These are phyloP conservation scores for Rhizopus arrhizus DNA, from an alignment of 371 early-diverging fungal genomes.

Conservation along the genomic window DNA sequence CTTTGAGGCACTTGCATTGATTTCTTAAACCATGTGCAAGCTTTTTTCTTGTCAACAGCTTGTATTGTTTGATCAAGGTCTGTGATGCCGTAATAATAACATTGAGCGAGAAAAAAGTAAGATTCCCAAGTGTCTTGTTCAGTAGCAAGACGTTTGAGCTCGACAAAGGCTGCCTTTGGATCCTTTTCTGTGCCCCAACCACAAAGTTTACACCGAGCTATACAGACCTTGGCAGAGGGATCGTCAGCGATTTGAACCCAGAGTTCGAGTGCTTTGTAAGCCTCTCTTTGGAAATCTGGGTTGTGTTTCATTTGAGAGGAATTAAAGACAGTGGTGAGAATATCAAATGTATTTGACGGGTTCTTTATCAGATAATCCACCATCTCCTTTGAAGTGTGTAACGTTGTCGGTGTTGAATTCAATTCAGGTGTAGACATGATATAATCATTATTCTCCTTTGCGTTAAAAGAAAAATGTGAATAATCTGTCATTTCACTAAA, in stretches of 20 bases:
- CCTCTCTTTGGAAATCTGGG: constrained; percentile 31
- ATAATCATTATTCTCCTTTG: constrained; percentile 21
- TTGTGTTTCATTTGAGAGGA: constrained; percentile 14
- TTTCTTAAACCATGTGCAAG: constrained; percentile 65
- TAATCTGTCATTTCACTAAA: constrained; percentile 28
- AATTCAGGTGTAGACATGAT: constrained; percentile 24
- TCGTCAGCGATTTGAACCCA: constrained; percentile 36
- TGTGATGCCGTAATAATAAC: constrained; percentile 41
- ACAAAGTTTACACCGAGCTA: constrained; percentile 45
- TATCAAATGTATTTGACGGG: constrained; percentile 18
- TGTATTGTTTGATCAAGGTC: constrained; percentile 17
- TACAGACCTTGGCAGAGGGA: constrained; percentile 38
- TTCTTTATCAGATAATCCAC: constrained; percentile 15
- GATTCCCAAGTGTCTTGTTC: constrained; percentile 41
- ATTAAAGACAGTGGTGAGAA: constrained; percentile 14
- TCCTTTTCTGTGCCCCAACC: constrained; percentile 45
- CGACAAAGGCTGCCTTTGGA: constrained; percentile 32
- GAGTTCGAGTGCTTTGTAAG: constrained; percentile 30
- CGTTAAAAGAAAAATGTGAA: constrained; percentile 23
- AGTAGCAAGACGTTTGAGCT: constrained; percentile 31
- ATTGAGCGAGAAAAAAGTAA: constrained; percentile 43
- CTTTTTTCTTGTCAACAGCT: constrained; percentile 51
- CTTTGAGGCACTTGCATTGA: constrained; percentile 41
- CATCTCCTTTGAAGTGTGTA: constrained; percentile 7
- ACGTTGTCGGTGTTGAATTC: neutral